Percentiles rank a stretch among this genome's conserved stretches.
These are phyloP conservation scores for Pythium apleroticum DNA, from an alignment of 352 stramenopile species.

Conservation along the genomic window DNA sequence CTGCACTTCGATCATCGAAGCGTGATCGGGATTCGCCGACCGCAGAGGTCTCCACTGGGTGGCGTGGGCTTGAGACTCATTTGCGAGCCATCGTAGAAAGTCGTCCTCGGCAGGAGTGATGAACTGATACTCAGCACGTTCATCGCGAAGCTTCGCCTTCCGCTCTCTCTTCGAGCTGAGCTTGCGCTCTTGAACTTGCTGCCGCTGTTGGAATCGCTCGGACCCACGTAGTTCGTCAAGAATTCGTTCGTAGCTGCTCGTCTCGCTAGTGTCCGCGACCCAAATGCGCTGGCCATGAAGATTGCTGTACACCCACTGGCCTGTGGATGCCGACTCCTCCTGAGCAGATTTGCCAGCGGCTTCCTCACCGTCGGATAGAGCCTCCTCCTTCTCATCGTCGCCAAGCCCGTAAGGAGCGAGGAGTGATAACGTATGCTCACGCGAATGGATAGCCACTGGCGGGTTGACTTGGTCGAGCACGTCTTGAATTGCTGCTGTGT, in stretches of 20 bases:
- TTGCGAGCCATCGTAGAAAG: conserved; percentile 48
- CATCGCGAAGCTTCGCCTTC: conserved; percentile 40
- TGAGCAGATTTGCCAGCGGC: background rate
- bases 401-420: background rate
- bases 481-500: background rate
- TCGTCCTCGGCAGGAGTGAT: conserved; percentile 34
- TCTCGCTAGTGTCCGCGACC: conserved; percentile 59
- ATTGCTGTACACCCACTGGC: conserved; percentile 70
- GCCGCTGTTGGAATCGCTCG: conserved; percentile 35
- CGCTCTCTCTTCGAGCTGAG: conserved; percentile 17
- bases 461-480: background rate
- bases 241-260: conserved; percentile 73
- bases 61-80: conserved; percentile 37
- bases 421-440: background rate
- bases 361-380: background rate
- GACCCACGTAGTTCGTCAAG: conserved; percentile 60
- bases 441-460: background rate
- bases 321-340: background rate
- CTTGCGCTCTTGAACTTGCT: conserved; percentile 32
- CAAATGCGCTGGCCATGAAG: conserved; percentile 77
- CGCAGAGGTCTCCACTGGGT: conserved; percentile 61
- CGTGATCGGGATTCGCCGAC: conserved; percentile 42
- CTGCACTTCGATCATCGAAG: conserved; percentile 51
- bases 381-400: background rate
- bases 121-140: conserved; percentile 48